Percentiles rank a stretch among this genome's conserved stretches.
These are phyloP conservation scores for Diaporthe vaccinii DNA, from an alignment of 2,329 filamentous ascomycete genomes.

Conservation along the genomic window DNA sequence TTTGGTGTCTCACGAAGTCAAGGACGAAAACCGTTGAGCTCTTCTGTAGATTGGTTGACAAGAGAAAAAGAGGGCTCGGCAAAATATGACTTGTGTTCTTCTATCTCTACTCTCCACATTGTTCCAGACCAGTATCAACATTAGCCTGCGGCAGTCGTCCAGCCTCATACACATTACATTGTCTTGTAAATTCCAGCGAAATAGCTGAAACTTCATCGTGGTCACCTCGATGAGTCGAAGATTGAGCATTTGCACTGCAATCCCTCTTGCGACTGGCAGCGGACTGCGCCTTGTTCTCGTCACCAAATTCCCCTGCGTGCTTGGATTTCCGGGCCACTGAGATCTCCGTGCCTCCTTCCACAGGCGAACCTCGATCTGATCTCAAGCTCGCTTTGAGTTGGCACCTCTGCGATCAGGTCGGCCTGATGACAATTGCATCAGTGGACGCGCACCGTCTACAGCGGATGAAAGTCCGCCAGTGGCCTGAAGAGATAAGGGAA, in stretches of 20 bases:
- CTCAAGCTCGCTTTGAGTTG: neutral
- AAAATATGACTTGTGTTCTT: neutral
- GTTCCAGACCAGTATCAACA: too few species aligned
- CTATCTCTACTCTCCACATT: neutral
- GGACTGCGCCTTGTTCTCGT: neutral
- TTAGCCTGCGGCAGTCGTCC: too few species aligned
- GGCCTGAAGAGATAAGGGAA: neutral
- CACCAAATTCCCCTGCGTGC: neutral
- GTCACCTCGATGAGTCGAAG: neutral
- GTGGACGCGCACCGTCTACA: neutral
- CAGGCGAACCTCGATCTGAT: neutral
- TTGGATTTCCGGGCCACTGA: neutral
- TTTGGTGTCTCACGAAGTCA: too few species aligned
- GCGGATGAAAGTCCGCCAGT: neutral
- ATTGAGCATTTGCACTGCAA: neutral
- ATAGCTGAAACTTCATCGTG: neutral
- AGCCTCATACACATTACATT: too few species aligned
- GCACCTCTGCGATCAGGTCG: neutral
- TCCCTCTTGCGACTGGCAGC: neutral
- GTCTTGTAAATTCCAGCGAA: too few species aligned
- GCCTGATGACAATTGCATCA: neutral
- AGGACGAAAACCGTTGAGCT: neutral
- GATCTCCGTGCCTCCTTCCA: neutral
- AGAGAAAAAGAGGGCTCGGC: too few species aligned
- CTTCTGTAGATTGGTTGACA: neutral